phyloP scores from a whole-genome alignment of 1,284 basidiomycete genomes.

The Malassezia vespertilionis region DNA sequence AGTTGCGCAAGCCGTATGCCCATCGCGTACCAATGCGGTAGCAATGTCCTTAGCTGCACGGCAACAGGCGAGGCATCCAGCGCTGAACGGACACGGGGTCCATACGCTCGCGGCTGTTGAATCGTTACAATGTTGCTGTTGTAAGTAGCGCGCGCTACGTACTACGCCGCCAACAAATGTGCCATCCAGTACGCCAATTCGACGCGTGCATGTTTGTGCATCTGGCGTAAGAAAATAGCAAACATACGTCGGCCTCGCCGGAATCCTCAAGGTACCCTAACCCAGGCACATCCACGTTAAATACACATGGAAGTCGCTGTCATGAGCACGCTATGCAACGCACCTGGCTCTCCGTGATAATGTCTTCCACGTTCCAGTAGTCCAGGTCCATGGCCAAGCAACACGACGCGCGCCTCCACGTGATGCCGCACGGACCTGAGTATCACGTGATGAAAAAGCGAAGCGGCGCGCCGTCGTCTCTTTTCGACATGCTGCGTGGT shows the following conservation, averaged over 20 bases:
- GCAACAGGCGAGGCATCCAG: constrained; percentile 35
- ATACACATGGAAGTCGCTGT: constrained; percentile 35
- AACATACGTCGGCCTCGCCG: constrained; percentile 21
- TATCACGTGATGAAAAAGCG: background rate
- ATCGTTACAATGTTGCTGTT: constrained; percentile 34
- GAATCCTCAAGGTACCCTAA: constrained; percentile 36
- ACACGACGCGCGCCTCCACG: constrained; percentile 2
- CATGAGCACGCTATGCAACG: background rate
- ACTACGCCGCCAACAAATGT: constrained; percentile 38
- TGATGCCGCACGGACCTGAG: too few species aligned
- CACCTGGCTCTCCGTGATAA: constrained; percentile 30
- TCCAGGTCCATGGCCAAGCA: constrained; percentile 27
- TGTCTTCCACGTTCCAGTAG: constrained; percentile 41
- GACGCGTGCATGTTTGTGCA: constrained; percentile 31
- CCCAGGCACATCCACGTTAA: constrained; percentile 38
- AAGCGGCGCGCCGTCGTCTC: background rate
- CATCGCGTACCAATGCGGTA: constrained; percentile 41
- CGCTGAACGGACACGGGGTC: constrained; percentile 31
- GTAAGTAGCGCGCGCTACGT: constrained; percentile 4
- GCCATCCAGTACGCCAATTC: constrained; percentile 45
- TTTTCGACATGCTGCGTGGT: constrained; percentile 1
- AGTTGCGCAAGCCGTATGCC: constrained; percentile 34
- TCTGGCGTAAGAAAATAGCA: constrained; percentile 16
- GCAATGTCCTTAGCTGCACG: constrained; percentile 34
- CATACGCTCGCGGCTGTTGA: constrained; percentile 36